Evolutionary conservation across 805 yeast genomes (phyloP).

Genomic region (Nakazawaea pomicola): DNA sequence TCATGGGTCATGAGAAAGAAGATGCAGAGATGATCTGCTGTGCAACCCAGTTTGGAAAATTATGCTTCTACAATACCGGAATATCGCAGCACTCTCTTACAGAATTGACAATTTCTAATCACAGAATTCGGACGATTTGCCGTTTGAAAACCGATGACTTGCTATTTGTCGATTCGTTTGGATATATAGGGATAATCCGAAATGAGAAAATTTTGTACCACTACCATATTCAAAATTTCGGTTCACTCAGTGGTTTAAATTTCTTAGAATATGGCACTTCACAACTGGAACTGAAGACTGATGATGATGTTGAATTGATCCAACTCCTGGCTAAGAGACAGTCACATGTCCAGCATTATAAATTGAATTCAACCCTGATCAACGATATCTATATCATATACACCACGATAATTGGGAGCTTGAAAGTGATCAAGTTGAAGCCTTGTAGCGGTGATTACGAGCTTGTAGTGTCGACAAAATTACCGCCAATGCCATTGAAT

Average conservation of each 20-base stretch:
- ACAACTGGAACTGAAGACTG: background rate
- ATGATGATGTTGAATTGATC: conserved; percentile 8
- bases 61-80: conserved; percentile 20
- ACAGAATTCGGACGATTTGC: conserved; percentile 17
- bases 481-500: background rate
- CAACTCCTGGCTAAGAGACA: conserved; percentile 6
- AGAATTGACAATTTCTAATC: conserved; percentile 20
- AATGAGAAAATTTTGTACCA: conserved; percentile 17
- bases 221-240: conserved; percentile 17
- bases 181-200: conserved; percentile 19
- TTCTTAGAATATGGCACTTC: background rate
- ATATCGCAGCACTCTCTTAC: conserved; percentile 20
- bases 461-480: background rate
- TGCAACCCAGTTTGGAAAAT: conserved; percentile 22
- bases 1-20: conserved; percentile 12
- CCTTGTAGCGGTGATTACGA: background rate
- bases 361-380: background rate
- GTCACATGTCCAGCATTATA: conserved; percentile 2
- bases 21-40: conserved; percentile 12
- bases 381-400: conserved; percentile 5
- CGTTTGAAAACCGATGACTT: conserved; percentile 14
- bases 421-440: conserved; percentile 5
- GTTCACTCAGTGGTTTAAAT: conserved; percentile 6
- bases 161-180: conserved; percentile 23
- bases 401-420: conserved; percentile 8